These are phyloP conservation scores for Phaeosphaeria sp. DNA, from an alignment of 2,329 filamentous ascomycete genomes.

Conservation along the genomic window DNA sequence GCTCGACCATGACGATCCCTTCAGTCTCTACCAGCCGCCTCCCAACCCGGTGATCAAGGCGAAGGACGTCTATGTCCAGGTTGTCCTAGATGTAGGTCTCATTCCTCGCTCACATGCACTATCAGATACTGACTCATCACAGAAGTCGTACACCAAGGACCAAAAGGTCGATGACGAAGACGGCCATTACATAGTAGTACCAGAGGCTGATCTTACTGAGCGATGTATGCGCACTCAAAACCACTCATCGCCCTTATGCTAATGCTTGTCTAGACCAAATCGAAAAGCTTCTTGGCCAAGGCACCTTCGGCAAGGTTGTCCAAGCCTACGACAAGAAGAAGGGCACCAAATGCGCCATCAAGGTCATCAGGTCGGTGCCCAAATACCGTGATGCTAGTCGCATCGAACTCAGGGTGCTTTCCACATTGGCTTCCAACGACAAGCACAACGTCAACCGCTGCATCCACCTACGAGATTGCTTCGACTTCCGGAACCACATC, in stretches of 20 bases:
- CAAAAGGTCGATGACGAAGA: conserved; percentile 94
- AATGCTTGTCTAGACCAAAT: conserved; percentile 74
- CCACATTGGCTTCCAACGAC: conserved; percentile 91
- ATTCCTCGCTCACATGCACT: conserved; percentile 10
- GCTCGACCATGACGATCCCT: conserved; percentile 70
- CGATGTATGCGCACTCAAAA: conserved; percentile 72
- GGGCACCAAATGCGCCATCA: conserved; percentile 87
- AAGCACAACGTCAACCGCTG: conserved; percentile 91
- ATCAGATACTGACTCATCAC: conserved; percentile 19
- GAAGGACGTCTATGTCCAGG: conserved; percentile 65
- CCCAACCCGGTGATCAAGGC: conserved; percentile 90
- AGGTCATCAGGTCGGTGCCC: conserved; percentile 97
- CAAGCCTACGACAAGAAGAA: conserved; percentile 83
- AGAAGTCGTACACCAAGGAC: conserved; percentile 59
- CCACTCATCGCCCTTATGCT: background rate
- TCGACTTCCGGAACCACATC: conserved; percentile 96
- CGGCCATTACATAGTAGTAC: conserved; percentile 93
- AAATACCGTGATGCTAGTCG: conserved; percentile 96
- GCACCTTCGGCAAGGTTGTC: conserved; percentile 98
- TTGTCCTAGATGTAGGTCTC: conserved; percentile 64
- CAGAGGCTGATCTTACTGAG: conserved; percentile 84
- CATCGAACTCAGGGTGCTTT: conserved; percentile 91
- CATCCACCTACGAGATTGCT: conserved; percentile 95
- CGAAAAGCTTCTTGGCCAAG: conserved; percentile 87
- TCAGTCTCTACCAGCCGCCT: conserved; percentile 82